Evolutionary conservation across 441 rosid genomes (phyloP), one percentile per base, ranked within the genome.

Genomic region (Monsonia emarginata): DNA sequence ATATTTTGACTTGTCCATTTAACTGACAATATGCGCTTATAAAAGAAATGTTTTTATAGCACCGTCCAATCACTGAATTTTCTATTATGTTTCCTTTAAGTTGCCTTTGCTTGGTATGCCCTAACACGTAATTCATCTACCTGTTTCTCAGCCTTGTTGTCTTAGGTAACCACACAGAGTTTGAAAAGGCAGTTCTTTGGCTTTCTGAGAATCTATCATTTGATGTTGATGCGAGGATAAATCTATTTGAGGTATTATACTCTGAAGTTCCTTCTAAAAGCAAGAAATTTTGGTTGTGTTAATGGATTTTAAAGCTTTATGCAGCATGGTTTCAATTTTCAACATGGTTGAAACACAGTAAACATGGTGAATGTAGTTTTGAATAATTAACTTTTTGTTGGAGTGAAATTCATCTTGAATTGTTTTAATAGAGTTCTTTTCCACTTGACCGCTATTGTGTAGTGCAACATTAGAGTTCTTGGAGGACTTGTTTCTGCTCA

Each of bases 401-500:
- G 56, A 59, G 40, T 28, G 11, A 50, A 64, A 36, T 48, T 73
- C 48, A 38, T 34, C 2, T 10, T 66, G 64, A 63, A 48, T 59
- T 63, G 16, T 58, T 68, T 79, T 72, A 56, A 70, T 76, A 44
- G 66, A 69, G 67, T 65, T 77, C 30, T 30, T 40, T 73, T 70
- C 65, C 48, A 26, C 71, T 78, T 75, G 57, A 64, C 67, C 74
- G 78, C 72, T 76, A 68, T 77, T 68, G 65, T 83, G 83, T 71
- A 92, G 98, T 89, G 98, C 90, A 92, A 92, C 83, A 89, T 89
- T 80, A 83, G 98, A 86, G 82, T 89, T 77, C 98, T 92, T 79
- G 96, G 98, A 79, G 98, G 96, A 82, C 98, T 92, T 81, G 84
- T 92, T 72, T 88, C 96, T 78, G 95, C 95, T 74, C 98, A 92